Evolutionary conservation across 2,329 filamentous ascomycete species (phyloP).

Genomic region (Aspergillus intermedius): DNA sequence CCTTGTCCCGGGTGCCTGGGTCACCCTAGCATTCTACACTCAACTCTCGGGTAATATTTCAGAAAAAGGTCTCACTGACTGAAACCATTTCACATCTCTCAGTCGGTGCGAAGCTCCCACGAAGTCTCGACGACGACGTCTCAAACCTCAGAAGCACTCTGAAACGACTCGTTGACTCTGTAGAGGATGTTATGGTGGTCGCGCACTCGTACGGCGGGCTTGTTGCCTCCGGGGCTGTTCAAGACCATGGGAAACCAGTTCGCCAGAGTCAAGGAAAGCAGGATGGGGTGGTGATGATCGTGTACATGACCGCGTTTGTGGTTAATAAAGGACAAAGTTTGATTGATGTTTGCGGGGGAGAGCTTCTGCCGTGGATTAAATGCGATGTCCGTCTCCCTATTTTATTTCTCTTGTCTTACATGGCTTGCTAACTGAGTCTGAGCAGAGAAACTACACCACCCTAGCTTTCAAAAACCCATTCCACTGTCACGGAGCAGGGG

Average conservation of each 20-base stretch:
- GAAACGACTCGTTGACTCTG: slow-evolving; percentile 20
- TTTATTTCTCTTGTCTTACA: not conserved
- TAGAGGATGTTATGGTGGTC: slow-evolving; percentile 21
- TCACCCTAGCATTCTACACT: slow-evolving; percentile 26
- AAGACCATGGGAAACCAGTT: slow-evolving; percentile 18
- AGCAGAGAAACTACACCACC: slow-evolving; percentile 13
- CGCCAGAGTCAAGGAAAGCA: slow-evolving; percentile 17
- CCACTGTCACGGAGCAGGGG: too few species aligned
- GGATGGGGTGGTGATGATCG: slow-evolving; percentile 23
- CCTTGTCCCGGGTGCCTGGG: slow-evolving; percentile 38
- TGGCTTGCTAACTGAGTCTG: not conserved
- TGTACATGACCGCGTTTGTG: slow-evolving; percentile 32
- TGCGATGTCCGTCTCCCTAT: slow-evolving; percentile 13
- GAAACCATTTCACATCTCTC: slow-evolving; percentile 24
- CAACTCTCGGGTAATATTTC: slow-evolving; percentile 24
- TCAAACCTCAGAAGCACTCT: slow-evolving; percentile 14
- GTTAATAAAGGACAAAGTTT: slow-evolving; percentile 29
- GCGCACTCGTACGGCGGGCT: slow-evolving; percentile 32
- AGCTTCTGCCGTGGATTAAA: slow-evolving; percentile 13
- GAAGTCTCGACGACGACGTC: slow-evolving; percentile 31
- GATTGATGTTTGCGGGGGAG: slow-evolving; percentile 20
- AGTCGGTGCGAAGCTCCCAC: slow-evolving; percentile 24
- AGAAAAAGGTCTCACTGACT: slow-evolving; percentile 25
- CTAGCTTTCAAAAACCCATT: slow-evolving; percentile 14
- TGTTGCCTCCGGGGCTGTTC: slow-evolving; percentile 22